Evolutionary conservation across 441 rosid genomes (phyloP), one percentile per base, ranked within the genome.

Genomic region (Syzygium malaccense): DNA sequence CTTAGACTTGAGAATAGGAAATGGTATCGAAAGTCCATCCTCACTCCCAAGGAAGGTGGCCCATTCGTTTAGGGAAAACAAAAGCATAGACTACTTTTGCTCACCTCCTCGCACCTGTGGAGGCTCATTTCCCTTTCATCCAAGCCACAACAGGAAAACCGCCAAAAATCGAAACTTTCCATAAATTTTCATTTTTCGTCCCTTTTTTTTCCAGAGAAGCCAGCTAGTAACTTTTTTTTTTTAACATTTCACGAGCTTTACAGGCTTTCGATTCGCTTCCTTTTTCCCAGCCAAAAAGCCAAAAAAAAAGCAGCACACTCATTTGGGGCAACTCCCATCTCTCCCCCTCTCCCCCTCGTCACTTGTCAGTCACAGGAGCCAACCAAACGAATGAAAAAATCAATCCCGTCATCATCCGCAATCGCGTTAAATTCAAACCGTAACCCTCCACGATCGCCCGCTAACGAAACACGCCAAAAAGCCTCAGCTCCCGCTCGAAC

Each of bases 401-500:
- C 83, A 48, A 55, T 75, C 45, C 48, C n/a, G 20, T 85, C 64
- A 19, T 56, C 41, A 58, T 58, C 49, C 28, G 25, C 28, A 56
- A 85, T 85, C 87, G 37, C 68, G 64, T 85, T 58, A 15, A 58
- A 28, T 20, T 32, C 51, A 68, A 68, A 56, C 49, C 26, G 25
- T 75, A 66, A 30, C 13, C 18, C 80, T 19, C n/a, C 32, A 86
- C 20, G n/a, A 30, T 19, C 25, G 28, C 23, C 32, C 30, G 49
- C 37, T 51, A 79, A 87, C 48, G 48, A 4, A 85, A 10, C 83
- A 23, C 53, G 7, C 62, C 19, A 62, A 54, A 30, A 86, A 20
- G 23, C 79, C 20, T 28, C 79, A 7, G 85, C 86, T 88, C 86
- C 90, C 92, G 91, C 68, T 88, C 91, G 75, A 89, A 90, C 86